Conservation (phyloP, 2,329 filamentous ascomycete species). For the Fusarium robinianum region DNA sequence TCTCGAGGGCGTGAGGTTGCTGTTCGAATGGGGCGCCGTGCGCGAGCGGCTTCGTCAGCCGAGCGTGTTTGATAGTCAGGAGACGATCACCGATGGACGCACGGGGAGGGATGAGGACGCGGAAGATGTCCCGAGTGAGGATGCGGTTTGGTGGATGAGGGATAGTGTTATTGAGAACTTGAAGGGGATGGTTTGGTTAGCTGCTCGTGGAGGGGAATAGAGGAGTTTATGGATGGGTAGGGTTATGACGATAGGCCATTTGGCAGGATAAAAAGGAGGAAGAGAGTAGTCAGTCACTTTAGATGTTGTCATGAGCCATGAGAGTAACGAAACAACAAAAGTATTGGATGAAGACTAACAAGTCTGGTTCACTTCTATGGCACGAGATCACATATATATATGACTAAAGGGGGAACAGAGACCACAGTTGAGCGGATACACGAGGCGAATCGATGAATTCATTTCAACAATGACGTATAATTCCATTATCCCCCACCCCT, state of each 20-base stretch:
- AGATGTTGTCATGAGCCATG: constrained; percentile 26
- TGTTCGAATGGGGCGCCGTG: constrained; percentile 62
- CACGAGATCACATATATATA: constrained; percentile 9
- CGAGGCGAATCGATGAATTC: constrained; percentile 33
- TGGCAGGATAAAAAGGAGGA: constrained; percentile 3
- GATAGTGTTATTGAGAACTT: constrained; percentile 59
- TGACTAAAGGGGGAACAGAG: not conserved
- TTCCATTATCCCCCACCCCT: constrained; percentile 39
- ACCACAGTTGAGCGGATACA: no score
- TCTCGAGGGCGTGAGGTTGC: constrained; percentile 54
- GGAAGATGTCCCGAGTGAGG: constrained; percentile 32
- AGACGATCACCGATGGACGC: constrained; percentile 39
- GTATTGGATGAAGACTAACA: not conserved
- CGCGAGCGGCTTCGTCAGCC: constrained; percentile 43
- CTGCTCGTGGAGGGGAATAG: constrained; percentile 44
- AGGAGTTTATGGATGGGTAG: constrained; percentile 7
- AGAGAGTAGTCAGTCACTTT: no score
- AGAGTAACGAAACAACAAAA: constrained; percentile 19
- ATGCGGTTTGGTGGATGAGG: constrained; percentile 57
- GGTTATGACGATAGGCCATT: not conserved
- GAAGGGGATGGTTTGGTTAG: constrained; percentile 60
- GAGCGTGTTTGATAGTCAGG: constrained; percentile 41
- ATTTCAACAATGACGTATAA: constrained; percentile 39
- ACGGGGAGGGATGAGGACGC: constrained; percentile 30
- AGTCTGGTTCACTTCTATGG: not conserved